Percentiles rank a stretch among this genome's conserved stretches.
These are phyloP conservation scores for Aspergillus jensenii DNA, from an alignment of 2,329 filamentous ascomycete genomes.

Conservation along the genomic window DNA sequence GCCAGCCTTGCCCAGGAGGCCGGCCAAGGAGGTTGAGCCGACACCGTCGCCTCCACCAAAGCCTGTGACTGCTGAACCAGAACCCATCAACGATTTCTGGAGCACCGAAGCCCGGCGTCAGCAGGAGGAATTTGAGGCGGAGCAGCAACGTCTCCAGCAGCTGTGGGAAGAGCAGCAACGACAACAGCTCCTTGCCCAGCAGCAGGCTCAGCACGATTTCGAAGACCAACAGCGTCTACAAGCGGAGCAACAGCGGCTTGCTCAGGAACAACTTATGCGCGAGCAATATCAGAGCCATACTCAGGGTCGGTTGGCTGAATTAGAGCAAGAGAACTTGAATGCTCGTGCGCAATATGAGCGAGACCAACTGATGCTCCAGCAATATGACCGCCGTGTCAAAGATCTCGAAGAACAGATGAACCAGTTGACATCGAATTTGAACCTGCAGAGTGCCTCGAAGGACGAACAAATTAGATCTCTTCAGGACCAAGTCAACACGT, in stretches of 20 bases:
- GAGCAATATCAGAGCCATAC: constrained; percentile 94
- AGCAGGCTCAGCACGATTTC: constrained; percentile 90
- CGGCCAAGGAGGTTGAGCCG: constrained; percentile 66
- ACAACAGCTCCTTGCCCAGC: constrained; percentile 76
- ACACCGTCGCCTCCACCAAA: constrained; percentile 67
- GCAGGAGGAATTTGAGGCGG: constrained; percentile 91
- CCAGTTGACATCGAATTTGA: constrained; percentile 78
- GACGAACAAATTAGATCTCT: constrained; percentile 91
- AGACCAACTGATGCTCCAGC: constrained; percentile 95
- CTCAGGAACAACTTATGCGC: constrained; percentile 83
- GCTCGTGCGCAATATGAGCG: constrained; percentile 93
- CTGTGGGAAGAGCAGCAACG: constrained; percentile 79
- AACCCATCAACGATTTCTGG: constrained; percentile 98
- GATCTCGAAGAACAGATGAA: constrained; percentile 82
- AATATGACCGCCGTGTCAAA: constrained; percentile 94
- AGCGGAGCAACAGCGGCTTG: constrained; percentile 83
- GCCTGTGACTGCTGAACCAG: constrained; percentile 71
- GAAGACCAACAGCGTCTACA: constrained; percentile 89
- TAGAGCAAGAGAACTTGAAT: constrained; percentile 92
- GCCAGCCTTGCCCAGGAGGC: constrained; percentile 78
- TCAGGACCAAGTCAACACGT: constrained; percentile 96
- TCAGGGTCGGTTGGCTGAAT: constrained; percentile 89
- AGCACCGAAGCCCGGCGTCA: constrained; percentile 87
- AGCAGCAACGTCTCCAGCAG: constrained; percentile 84
- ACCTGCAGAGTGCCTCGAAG: constrained; percentile 82